A percentile compares a stretch with the other conserved stretches of the same genome.
Conservation (phyloP, 225 moss, liverwort and hornwort species). For the Polytrichum formosum region DNA sequence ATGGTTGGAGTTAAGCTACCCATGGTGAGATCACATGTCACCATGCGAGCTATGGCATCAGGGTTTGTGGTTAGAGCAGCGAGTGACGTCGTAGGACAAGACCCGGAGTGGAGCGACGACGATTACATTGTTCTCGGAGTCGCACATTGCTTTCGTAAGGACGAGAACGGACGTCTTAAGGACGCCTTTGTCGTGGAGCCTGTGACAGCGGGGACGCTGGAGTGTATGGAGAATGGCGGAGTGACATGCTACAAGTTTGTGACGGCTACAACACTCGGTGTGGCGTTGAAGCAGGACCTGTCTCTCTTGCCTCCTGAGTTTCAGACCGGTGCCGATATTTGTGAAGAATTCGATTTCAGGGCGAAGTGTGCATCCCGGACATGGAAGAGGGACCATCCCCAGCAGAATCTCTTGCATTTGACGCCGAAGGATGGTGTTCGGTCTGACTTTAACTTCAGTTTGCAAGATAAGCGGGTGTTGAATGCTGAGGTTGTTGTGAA, state of each 20-base stretch:
- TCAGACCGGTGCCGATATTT: constrained; percentile 21
- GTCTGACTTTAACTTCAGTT: constrained; percentile 80
- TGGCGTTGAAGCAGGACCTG: constrained; percentile 69
- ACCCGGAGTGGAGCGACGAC: constrained; percentile 75
- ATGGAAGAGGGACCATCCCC: constrained; percentile 90
- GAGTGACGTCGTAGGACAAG: constrained; percentile 40
- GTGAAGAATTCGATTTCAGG: constrained; percentile 76
- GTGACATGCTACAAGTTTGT: constrained; percentile 82
- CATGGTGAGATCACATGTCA: neutral
- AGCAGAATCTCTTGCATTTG: constrained; percentile 62
- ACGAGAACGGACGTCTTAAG: constrained; percentile 64
- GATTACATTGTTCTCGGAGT: constrained; percentile 74
- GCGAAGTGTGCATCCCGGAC: constrained; percentile 84
- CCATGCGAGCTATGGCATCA: neutral
- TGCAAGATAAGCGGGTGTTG: constrained; percentile 75
- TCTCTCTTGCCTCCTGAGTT: constrained; percentile 64
- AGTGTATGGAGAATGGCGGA: constrained; percentile 98
- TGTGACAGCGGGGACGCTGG: constrained; percentile 83
- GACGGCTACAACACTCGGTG: constrained; percentile 71
- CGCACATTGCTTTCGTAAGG: constrained; percentile 82
- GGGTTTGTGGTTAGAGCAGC: constrained; percentile 24
- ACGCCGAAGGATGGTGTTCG: constrained; percentile 70
- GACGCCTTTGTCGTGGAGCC: constrained; percentile 81
- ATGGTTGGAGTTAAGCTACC: neutral
- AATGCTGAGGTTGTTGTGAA: constrained; percentile 80